Percentiles rank a stretch among this genome's conserved stretches.
Evolutionary conservation across 768 basidiomycete species (phyloP).

Genomic region (Leccinum variicolor): DNA sequence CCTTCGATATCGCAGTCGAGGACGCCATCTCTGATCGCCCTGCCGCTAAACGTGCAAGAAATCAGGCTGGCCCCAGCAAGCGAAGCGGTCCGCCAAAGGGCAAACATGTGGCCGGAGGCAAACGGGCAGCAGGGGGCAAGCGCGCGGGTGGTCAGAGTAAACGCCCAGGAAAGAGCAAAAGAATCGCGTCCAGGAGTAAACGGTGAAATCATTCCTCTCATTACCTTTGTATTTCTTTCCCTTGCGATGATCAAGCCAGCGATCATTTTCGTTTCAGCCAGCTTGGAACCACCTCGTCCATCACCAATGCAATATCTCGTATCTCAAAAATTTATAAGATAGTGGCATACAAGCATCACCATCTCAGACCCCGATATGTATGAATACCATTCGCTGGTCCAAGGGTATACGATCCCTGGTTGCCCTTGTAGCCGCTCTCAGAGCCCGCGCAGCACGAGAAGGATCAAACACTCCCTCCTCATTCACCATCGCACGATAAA

Average conservation of each 20-base stretch:
- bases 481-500: slow-evolving; percentile 18
- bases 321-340: not conserved
- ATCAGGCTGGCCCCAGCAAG: slow-evolving; percentile 25
- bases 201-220: slow-evolving; percentile 15
- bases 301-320: not conserved
- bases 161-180: slow-evolving; percentile 58
- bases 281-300: not conserved
- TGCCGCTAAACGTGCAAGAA: slow-evolving; percentile 49
- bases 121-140: slow-evolving; percentile 9
- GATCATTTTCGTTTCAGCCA: not conserved
- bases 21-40: slow-evolving; percentile 80
- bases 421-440: slow-evolving; percentile 9
- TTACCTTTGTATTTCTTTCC: slow-evolving; percentile 5
- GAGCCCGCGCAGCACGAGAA: slow-evolving; percentile 13
- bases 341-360: not conserved
- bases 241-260: not conserved
- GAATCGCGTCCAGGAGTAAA: slow-evolving; percentile 41
- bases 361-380: slow-evolving; percentile 20
- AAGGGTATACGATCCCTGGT: slow-evolving; percentile 13
- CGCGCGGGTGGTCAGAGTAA: slow-evolving; percentile 36
- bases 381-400: slow-evolving; percentile 21
- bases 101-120: slow-evolving; percentile 38
- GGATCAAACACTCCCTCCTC: slow-evolving; percentile 16
- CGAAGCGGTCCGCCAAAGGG: slow-evolving; percentile 33
- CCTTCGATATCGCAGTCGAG: slow-evolving; percentile 88